Percentiles rank a stretch among this genome's conserved stretches.
These are phyloP conservation scores for Vitis riparia DNA, from an alignment of 164 flowering plant species.

Conservation along the genomic window DNA sequence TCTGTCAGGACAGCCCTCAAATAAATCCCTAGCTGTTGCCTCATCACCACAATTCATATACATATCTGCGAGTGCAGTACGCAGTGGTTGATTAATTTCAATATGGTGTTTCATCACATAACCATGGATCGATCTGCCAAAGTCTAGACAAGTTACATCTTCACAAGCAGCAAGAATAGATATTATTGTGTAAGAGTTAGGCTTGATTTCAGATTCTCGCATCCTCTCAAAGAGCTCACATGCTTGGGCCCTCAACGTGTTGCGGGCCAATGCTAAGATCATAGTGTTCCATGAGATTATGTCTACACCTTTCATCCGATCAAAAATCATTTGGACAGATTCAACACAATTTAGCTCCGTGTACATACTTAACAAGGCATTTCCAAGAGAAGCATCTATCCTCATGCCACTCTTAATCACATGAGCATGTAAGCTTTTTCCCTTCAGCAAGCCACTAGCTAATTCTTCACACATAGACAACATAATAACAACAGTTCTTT, in stretches of 20 bases:
- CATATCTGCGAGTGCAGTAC: constrained; percentile 58
- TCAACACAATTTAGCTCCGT: constrained; percentile 25
- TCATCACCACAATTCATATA: constrained; percentile 52
- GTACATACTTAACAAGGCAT: constrained; percentile 53
- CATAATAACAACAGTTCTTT: constrained; percentile 34
- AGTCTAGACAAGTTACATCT: constrained; percentile 18
- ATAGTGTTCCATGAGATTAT: constrained; percentile 51
- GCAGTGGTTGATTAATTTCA: constrained; percentile 33
- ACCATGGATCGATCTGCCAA: constrained; percentile 50
- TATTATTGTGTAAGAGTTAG: constrained; percentile 50
- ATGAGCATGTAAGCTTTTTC: constrained; percentile 46
- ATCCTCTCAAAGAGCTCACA: constrained; percentile 31
- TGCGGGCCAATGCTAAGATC: constrained; percentile 30
- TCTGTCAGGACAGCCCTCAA: constrained; percentile 35
- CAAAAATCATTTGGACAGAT: constrained; percentile 29
- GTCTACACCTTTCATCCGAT: constrained; percentile 27
- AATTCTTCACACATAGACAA: constrained; percentile 33
- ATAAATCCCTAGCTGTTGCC: constrained; percentile 32
- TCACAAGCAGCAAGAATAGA: constrained; percentile 39
- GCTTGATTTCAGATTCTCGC: constrained; percentile 27
- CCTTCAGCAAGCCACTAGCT: constrained; percentile 26
- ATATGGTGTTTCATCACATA: constrained; percentile 37
- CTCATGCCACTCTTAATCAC: constrained; percentile 38
- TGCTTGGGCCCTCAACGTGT: constrained; percentile 21
- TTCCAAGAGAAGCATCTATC: constrained; percentile 32